Conservation (phyloP, 345 rosid species). For the Eucalyptus globulus region DNA sequence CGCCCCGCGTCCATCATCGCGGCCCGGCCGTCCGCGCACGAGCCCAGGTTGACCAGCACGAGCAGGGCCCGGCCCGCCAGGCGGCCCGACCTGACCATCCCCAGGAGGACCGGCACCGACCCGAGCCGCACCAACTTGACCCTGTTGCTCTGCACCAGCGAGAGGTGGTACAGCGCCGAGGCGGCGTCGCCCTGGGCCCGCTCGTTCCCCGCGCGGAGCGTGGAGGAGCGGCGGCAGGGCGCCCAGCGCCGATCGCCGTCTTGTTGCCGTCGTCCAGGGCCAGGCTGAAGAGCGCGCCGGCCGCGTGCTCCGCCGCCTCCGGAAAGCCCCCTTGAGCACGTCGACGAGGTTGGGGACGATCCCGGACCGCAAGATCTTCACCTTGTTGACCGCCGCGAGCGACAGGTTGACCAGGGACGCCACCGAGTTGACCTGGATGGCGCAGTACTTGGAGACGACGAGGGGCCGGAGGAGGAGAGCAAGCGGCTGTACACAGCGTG, state of each 20-base stretch:
- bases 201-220: conserved; percentile 42
- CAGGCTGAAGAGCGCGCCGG: conserved; percentile 69
- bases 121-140: conserved; percentile 54
- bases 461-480: conserved; percentile 37
- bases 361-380: conserved; percentile 81
- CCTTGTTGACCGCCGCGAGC: conserved; percentile 51
- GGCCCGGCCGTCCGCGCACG: conserved; percentile 40
- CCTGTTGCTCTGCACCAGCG: conserved; percentile 59
- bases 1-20: conserved; percentile 65
- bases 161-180: conserved; percentile 72
- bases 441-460: conserved; percentile 41
- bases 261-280: conserved; percentile 72
- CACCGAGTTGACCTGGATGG: conserved; percentile 54
- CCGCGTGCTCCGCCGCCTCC: conserved; percentile 79
- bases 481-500: conserved; percentile 42
- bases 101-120: conserved; percentile 42
- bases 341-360: conserved; percentile 57
- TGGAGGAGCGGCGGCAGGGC: conserved; percentile 69
- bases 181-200: conserved; percentile 72
- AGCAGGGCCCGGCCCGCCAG: conserved; percentile 34
- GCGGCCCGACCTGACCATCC: conserved; percentile 45
- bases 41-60: conserved; percentile 43
- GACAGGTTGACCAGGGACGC: conserved; percentile 81
- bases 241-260: conserved; percentile 88
- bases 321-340: conserved; percentile 49